Conservation (phyloP, 495 filamentous ascomycete genomes). For the Penicillium paradoxum region DNA sequence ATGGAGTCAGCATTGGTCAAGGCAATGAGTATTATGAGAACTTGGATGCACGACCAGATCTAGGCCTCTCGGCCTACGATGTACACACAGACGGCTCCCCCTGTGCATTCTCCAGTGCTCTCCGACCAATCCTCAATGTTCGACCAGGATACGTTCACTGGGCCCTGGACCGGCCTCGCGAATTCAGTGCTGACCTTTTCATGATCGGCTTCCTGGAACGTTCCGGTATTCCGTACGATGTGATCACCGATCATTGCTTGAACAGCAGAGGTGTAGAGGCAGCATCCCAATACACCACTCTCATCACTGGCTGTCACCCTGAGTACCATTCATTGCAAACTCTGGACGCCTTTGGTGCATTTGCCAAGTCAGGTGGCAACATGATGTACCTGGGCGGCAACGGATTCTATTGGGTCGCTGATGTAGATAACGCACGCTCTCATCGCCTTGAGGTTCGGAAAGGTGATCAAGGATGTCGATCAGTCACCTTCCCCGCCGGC, state of each 20-base stretch:
- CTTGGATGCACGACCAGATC: slow-evolving; percentile 13
- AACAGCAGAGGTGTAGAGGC: slow-evolving; percentile 9
- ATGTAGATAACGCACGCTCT: slow-evolving; percentile 1
- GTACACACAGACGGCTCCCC: slow-evolving; percentile 23
- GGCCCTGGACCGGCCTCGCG: slow-evolving; percentile 24
- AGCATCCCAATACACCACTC: background rate
- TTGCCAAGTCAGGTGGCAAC: slow-evolving; percentile 14
- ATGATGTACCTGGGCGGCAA: slow-evolving; percentile 31
- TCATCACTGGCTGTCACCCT: background rate
- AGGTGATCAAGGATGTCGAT: slow-evolving; percentile 25
- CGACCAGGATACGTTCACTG: slow-evolving; percentile 26
- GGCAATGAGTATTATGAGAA: slow-evolving; percentile 11
- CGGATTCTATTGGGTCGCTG: slow-evolving; percentile 24
- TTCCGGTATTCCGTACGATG: slow-evolving; percentile 22
- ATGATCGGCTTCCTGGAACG: slow-evolving; percentile 25
- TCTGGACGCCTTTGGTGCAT: slow-evolving; percentile 13
- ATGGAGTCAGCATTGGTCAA: slow-evolving; percentile 6
- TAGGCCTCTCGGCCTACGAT: slow-evolving; percentile 25
- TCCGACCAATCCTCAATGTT: slow-evolving; percentile 25
- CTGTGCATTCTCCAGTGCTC: slow-evolving; percentile 12
- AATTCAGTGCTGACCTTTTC: slow-evolving; percentile 27
- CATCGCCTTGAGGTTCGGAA: slow-evolving; percentile 31
- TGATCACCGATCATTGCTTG: slow-evolving; percentile 31
- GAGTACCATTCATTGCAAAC: background rate
- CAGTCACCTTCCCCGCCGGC: slow-evolving; percentile 22